Conservation (phyloP, 2,329 filamentous ascomycete genomes). For the Fusarium hostae region DNA sequence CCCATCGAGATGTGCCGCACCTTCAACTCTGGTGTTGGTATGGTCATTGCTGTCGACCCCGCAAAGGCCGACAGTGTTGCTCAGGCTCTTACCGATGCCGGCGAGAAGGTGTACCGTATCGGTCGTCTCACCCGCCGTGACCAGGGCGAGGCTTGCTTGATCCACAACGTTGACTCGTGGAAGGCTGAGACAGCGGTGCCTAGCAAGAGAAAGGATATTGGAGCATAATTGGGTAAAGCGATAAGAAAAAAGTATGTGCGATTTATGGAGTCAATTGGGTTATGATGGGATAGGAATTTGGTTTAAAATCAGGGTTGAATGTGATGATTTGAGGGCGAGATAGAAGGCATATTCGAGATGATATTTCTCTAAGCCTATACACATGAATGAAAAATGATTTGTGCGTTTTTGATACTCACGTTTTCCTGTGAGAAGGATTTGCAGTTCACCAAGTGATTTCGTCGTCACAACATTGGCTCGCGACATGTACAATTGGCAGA, state of each 20-base stretch:
- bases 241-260: slow-evolving; percentile 16
- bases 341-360: slow-evolving; percentile 22
- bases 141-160: slow-evolving; percentile 50
- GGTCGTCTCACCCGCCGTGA: slow-evolving; percentile 74
- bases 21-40: slow-evolving; percentile 95
- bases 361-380: slow-evolving; percentile 7
- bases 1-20: slow-evolving; percentile 86
- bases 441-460: neutral
- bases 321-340: slow-evolving; percentile 18
- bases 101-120: slow-evolving; percentile 79
- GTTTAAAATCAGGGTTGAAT: slow-evolving; percentile 22
- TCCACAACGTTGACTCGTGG: slow-evolving; percentile 52
- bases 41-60: slow-evolving; percentile 84
- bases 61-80: slow-evolving; percentile 71
- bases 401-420: slow-evolving; percentile 1
- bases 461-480: neutral
- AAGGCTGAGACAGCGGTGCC: slow-evolving; percentile 35
- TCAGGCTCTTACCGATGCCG: slow-evolving; percentile 66
- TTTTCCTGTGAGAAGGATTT: neutral
- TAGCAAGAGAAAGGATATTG: slow-evolving; percentile 44
- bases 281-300: slow-evolving; percentile 25
- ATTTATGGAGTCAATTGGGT: slow-evolving; percentile 35
- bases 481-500: neutral
- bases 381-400: slow-evolving; percentile 29
- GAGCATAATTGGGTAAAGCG: slow-evolving; percentile 23